Evolutionary conservation across 192 early-diverging fungal species (phyloP), one percentile per base, ranked within the genome.

Genomic region (Entomortierella beljakovae): DNA sequence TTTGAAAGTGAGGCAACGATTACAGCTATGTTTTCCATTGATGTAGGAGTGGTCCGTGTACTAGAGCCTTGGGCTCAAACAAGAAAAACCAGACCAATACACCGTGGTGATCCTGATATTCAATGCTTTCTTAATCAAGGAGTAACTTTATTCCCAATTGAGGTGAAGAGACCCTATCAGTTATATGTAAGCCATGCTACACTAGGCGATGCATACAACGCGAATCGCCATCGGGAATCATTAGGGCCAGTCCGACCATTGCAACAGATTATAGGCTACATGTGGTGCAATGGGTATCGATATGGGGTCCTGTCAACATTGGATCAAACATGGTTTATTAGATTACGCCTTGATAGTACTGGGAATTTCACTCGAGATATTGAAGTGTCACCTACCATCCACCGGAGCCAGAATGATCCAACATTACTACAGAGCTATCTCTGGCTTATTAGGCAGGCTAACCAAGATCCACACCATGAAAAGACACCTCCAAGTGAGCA

Each of bases 291-390:
- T 43, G 59, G 69, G 13, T 64, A 63, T 55, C 34, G 33, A 55
- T 77, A 63, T 48, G 66, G 74, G 13, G 38, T 77, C 16, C 29
- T 77, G 15, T 63, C 74, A 38, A 63, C 61, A 28, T 69, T 66
- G 15, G 54, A 77, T 26, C 74, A 77, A 40, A 69, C 66, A 37
- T 77, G 65, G 73, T 68, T 77, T 29, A 23, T 68, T 8, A 61
- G 49, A 43, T 40, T 42, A 51, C 20, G 28, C 69, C 33, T 20
- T 71, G 13, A 43, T 71, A 42, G 61, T 69, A 22, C 20, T 58
- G 5, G 18, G 38, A 28, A 55, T 66, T 31, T 54, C 31, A 22
- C 51, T 35, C 48, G 48, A 64, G 34, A 33, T 5, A 25, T 55
- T 28, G 25, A 31, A 72, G 28, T 53, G 5, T 53, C 51, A 26